Conservation (phyloP, 1,284 basidiomycete genomes). For the Takashimella koratensis region DNA sequence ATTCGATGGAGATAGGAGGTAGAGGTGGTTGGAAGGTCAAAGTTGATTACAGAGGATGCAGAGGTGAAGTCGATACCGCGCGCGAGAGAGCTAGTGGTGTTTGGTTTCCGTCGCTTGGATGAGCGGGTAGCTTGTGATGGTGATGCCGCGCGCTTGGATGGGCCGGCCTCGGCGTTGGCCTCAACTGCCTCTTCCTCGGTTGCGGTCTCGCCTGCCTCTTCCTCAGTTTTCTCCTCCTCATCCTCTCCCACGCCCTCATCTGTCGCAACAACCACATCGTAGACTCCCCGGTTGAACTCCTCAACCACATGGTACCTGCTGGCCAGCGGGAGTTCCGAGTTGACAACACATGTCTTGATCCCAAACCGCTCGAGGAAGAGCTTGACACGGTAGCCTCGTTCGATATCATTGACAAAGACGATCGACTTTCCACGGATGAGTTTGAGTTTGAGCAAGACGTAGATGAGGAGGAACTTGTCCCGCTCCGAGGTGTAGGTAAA, state of each 20-base stretch:
- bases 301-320: slow-evolving; percentile 97
- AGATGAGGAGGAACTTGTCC: slow-evolving; percentile 92
- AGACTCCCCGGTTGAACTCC: slow-evolving; percentile 98
- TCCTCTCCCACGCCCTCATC: slow-evolving; percentile 70
- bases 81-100: slow-evolving; percentile 88
- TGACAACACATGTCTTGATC: slow-evolving; percentile 92
- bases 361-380: slow-evolving; percentile 98
- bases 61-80: slow-evolving; percentile 97
- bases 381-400: slow-evolving; percentile 89
- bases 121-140: slow-evolving; percentile 39
- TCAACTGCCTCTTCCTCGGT: slow-evolving; percentile 50
- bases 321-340: slow-evolving; percentile 92
- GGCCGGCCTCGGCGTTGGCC: slow-evolving; percentile 40
- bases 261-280: slow-evolving; percentile 97
- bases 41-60: slow-evolving; percentile 97
- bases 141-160: slow-evolving; percentile 43
- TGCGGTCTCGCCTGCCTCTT: slow-evolving; percentile 45
- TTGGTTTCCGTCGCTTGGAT: slow-evolving; percentile 46
- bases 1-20: slow-evolving; percentile 95
- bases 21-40: slow-evolving; percentile 85
- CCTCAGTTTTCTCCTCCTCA: slow-evolving; percentile 50
- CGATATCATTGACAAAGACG: slow-evolving; percentile 95
- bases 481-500: slow-evolving; percentile 76
- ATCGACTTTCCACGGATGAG: slow-evolving; percentile 95
- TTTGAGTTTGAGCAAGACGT: slow-evolving; percentile 90